Percentiles rank a stretch among this genome's conserved stretches.
Conservation (phyloP, 2,329 filamentous ascomycete species). For the Xylariales sp. region DNA sequence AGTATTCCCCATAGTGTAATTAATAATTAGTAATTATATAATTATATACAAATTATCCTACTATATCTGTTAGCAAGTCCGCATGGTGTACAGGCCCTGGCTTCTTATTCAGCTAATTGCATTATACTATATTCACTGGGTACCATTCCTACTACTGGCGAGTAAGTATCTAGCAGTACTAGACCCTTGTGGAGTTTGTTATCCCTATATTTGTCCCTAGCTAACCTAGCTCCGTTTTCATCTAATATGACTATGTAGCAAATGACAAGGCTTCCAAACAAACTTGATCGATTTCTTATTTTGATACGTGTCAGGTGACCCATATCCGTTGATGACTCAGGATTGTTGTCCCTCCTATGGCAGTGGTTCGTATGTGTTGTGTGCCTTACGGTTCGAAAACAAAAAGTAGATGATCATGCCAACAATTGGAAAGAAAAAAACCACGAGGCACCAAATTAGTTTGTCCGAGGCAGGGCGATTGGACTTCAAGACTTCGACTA, state of each 20-base stretch:
- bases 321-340: neutral
- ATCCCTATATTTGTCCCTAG: neutral
- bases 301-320: neutral
- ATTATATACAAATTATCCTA: neutral
- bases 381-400: constrained; percentile 70
- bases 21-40: neutral
- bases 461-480: constrained; percentile 68
- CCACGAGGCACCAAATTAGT: constrained; percentile 70
- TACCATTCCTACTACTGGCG: neutral
- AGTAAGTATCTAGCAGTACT: neutral
- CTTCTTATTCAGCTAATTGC: neutral
- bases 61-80: neutral
- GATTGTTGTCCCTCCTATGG: constrained; percentile 10
- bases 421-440: constrained; percentile 73
- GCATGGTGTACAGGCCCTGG: neutral
- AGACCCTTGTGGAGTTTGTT: neutral
- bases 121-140: neutral
- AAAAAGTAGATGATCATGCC: constrained; percentile 73
- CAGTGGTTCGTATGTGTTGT: constrained; percentile 54
- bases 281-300: too few species aligned
- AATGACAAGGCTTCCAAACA: neutral
- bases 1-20: neutral
- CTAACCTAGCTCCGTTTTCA: neutral
- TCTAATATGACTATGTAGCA: too few species aligned
- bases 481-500: constrained; percentile 74